A percentile compares a stretch with the other conserved stretches of the same genome.
phyloP scores from a whole-genome alignment of 345 rosid species.

The Linum lewisii region DNA sequence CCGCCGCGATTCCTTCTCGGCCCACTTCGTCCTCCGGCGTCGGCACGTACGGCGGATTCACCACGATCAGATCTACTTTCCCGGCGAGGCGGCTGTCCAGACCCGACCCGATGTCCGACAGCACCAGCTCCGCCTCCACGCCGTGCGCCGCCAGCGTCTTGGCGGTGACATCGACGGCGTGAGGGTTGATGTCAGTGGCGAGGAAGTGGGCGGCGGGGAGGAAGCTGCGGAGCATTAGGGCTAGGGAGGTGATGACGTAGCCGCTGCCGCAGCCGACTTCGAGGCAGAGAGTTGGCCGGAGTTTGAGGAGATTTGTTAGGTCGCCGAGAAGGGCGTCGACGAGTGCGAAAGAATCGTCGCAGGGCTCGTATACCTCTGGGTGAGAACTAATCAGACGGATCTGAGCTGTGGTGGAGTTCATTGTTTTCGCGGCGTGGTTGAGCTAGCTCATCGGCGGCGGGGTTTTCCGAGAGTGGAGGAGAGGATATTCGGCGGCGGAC shows the following conservation, averaged over 20 bases:
- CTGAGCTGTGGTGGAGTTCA: slow-evolving; percentile 36
- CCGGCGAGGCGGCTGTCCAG: slow-evolving; percentile 60
- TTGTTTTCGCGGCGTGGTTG: background rate
- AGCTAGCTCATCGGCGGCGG: too few species aligned
- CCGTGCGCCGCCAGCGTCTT: slow-evolving; percentile 65
- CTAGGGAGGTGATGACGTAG: slow-evolving; percentile 7
- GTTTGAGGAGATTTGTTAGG: slow-evolving; percentile 41
- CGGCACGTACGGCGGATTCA: slow-evolving; percentile 92
- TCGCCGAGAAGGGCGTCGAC: slow-evolving; percentile 86
- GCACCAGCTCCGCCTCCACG: slow-evolving; percentile 54
- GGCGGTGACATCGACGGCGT: slow-evolving; percentile 47
- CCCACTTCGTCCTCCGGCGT: slow-evolving; percentile 85
- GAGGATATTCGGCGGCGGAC: too few species aligned
- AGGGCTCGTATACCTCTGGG: slow-evolving; percentile 82
- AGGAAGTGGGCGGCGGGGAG: slow-evolving; percentile 17
- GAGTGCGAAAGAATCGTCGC: slow-evolving; percentile 85
- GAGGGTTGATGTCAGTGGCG: slow-evolving; percentile 63
- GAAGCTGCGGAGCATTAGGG: background rate
- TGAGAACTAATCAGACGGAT: slow-evolving; percentile 76
- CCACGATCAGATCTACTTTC: slow-evolving; percentile 65
- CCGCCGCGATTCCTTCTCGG: slow-evolving; percentile 43
- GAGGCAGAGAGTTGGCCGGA: slow-evolving; percentile 27
- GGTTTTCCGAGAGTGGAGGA: too few species aligned
- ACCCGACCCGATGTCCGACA: slow-evolving; percentile 52
- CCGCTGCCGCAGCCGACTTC: slow-evolving; percentile 9